These are phyloP conservation scores for Pseudopediastrum boryanum DNA, from an alignment of 139 green algal species.

Conservation along the genomic window DNA sequence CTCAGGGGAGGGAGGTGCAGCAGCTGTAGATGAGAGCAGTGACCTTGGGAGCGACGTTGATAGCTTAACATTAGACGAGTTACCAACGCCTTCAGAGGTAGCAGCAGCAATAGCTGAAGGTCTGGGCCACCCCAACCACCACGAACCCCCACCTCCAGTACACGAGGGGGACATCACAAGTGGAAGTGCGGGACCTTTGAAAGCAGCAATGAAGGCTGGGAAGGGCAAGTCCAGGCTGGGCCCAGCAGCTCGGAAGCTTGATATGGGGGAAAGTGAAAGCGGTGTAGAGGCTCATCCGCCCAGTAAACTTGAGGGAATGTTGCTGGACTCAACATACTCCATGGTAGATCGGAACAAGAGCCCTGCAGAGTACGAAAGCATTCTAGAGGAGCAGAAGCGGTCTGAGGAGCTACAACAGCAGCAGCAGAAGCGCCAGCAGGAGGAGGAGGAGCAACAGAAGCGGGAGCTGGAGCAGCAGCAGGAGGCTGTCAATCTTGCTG, in stretches of 20 bases:
- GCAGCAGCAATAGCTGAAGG: slow-evolving; percentile 1
- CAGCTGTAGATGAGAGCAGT: slow-evolving; percentile 6
- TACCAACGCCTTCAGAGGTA: slow-evolving; percentile 2
- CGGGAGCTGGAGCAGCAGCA: slow-evolving; percentile 1
- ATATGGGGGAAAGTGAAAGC: slow-evolving; percentile 3
- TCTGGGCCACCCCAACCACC: not conserved
- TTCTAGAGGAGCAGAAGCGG: not conserved
- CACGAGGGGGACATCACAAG: slow-evolving; percentile 2
- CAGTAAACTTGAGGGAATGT: slow-evolving; percentile 13
- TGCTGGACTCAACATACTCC: slow-evolving; percentile 31
- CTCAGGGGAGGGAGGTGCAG: slow-evolving; percentile 7
- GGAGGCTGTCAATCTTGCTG: no score
- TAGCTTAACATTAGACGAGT: slow-evolving; percentile 9
- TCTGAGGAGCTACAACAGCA: not conserved
- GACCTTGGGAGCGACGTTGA: not conserved
- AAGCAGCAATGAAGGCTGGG: not conserved
- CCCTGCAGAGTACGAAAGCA: not conserved
- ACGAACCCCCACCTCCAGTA: not conserved
- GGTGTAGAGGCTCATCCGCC: slow-evolving; percentile 14
- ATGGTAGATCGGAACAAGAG: not conserved
- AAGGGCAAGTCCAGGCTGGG: not conserved
- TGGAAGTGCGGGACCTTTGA: not conserved
- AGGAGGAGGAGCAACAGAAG: slow-evolving; percentile 34
- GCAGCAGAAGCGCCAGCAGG: not conserved
- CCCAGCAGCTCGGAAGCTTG: not conserved